Evolutionary conservation across 169 alveolate species (phyloP), one percentile per base, ranked within the genome.

Genomic region (Eimeria nieschulzi): DNA sequence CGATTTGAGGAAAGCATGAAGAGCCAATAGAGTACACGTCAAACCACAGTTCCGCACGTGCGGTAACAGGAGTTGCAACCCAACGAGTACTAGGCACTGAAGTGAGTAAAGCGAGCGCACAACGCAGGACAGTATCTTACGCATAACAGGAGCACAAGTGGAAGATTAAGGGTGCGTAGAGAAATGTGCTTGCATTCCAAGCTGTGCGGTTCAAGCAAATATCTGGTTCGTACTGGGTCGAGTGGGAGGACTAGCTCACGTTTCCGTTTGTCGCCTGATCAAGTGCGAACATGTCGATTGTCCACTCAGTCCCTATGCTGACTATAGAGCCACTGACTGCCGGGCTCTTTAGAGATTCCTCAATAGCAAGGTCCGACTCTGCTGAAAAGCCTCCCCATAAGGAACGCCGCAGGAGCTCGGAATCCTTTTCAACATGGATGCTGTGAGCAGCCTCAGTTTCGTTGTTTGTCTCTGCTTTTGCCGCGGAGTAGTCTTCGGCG

Each of bases 11-110:
- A 91, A 91, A 79, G 63, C 85, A 10, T 46, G 46, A 26, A 76
- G 68, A 5, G 85, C 85, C 19, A 19, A n/a, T 7, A n/a, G 13
- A 9, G 80, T 26, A 75, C 85, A 61, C 39, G 55, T 54, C 23
- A 72, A 26, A 10, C 63, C 86, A 1, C 70, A 54, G 25, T 61
- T n/a, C 9, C 54, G n/a, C 64, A 64, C 23, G 86, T 87, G 92
- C 17, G 85, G 92, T 33, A 87, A 71, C 19, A 87, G 76, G n/a
- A 87, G 87, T 23, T 73, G 92, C 51, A 87, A 68, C 1, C 86
- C 87, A 63, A 87, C 87, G n/a, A 80, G 64, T 17, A 75, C 70
- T 54, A 75, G 84, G 64, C 71, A 46, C 87, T 87, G 63, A n/a
- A 53, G 17, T 7, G 73, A n/a, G 10, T 13, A 21, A 33, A 33